phyloP scores from a whole-genome alignment of 768 basidiomycete species.

The Lactarius tabidus region DNA sequence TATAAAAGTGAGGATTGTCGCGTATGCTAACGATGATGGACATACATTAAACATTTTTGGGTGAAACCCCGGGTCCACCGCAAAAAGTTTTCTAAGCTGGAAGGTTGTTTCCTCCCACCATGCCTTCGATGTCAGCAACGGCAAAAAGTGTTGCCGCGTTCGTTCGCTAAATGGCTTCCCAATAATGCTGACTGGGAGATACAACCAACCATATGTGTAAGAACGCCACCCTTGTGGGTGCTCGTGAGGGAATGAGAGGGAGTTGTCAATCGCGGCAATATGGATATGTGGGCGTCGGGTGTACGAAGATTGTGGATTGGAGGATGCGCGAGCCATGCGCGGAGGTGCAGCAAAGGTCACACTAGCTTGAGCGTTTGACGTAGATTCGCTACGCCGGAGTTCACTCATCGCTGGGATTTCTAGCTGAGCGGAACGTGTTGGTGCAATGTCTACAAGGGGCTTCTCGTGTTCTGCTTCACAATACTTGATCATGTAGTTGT shows the following conservation, averaged over 20 bases:
- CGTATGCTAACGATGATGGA: slow-evolving; percentile 8
- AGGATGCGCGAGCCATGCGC: slow-evolving; percentile 22
- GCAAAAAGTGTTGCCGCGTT: slow-evolving; percentile 78
- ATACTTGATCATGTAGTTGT: slow-evolving; percentile 92
- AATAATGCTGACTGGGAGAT: slow-evolving; percentile 79
- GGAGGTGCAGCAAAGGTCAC: slow-evolving; percentile 27
- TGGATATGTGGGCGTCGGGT: slow-evolving; percentile 75
- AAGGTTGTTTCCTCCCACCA: slow-evolving; percentile 92
- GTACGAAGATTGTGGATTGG: slow-evolving; percentile 35
- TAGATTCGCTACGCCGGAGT: slow-evolving; percentile 41
- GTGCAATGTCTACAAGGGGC: slow-evolving; percentile 72
- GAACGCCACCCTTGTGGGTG: slow-evolving; percentile 76
- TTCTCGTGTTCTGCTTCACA: slow-evolving; percentile 81
- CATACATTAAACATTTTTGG: slow-evolving; percentile 83
- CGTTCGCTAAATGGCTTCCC: slow-evolving; percentile 81
- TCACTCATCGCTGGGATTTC: slow-evolving; percentile 76
- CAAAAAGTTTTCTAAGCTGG: slow-evolving; percentile 71
- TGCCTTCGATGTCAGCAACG: slow-evolving; percentile 70
- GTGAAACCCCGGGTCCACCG: slow-evolving; percentile 81
- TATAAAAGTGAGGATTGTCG: slow-evolving; percentile 8
- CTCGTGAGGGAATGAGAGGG: slow-evolving; percentile 86
- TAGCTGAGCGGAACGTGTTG: slow-evolving; percentile 58
- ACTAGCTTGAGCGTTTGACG: slow-evolving; percentile 26
- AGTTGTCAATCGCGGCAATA: slow-evolving; percentile 92
- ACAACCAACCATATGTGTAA: slow-evolving; percentile 87